Percentiles rank a stretch among this genome's conserved stretches.
These are phyloP conservation scores for Chalciporus sp. DNA, from an alignment of 1,284 basidiomycete species.

Conservation along the genomic window DNA sequence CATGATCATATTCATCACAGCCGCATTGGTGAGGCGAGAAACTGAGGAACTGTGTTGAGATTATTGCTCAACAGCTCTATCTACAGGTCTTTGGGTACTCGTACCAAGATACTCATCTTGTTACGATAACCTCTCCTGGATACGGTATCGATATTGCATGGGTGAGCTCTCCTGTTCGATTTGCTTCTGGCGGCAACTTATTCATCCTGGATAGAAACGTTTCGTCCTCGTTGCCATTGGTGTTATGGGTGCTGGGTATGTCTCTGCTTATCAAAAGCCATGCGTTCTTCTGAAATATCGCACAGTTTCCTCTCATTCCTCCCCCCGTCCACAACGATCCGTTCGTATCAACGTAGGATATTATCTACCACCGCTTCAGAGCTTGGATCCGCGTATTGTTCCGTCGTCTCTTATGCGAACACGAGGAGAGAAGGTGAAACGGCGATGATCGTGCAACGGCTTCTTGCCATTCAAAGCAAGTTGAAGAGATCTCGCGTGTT, in stretches of 20 bases:
- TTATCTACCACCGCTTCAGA: slow-evolving; percentile 65
- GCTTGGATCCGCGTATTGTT: slow-evolving; percentile 66
- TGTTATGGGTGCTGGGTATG: slow-evolving; percentile 66
- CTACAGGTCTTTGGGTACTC: slow-evolving; percentile 71
- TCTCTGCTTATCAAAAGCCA: neutral
- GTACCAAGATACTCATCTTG: slow-evolving; percentile 60
- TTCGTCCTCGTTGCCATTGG: slow-evolving; percentile 65
- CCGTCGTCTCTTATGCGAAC: slow-evolving; percentile 66
- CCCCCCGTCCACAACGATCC: slow-evolving; percentile 70
- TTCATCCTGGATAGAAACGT: slow-evolving; percentile 45
- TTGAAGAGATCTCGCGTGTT: slow-evolving; percentile 58
- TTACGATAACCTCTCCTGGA: slow-evolving; percentile 49
- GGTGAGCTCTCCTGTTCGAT: slow-evolving; percentile 41
- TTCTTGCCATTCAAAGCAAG: slow-evolving; percentile 67
- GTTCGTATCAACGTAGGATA: slow-evolving; percentile 64
- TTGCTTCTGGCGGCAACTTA: neutral
- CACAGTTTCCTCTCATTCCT: slow-evolving; percentile 65
- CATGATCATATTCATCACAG: slow-evolving; percentile 75
- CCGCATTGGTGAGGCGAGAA: slow-evolving; percentile 52
- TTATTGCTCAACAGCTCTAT: neutral
- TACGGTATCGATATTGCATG: slow-evolving; percentile 65
- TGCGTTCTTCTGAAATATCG: slow-evolving; percentile 7
- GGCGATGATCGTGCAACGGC: slow-evolving; percentile 54
- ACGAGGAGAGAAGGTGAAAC: slow-evolving; percentile 48
- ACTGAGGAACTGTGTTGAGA: neutral